Base-by-base conservation (phyloP, 176 grass and related monocot species). In the Phoenix roebelenii region DNA sequence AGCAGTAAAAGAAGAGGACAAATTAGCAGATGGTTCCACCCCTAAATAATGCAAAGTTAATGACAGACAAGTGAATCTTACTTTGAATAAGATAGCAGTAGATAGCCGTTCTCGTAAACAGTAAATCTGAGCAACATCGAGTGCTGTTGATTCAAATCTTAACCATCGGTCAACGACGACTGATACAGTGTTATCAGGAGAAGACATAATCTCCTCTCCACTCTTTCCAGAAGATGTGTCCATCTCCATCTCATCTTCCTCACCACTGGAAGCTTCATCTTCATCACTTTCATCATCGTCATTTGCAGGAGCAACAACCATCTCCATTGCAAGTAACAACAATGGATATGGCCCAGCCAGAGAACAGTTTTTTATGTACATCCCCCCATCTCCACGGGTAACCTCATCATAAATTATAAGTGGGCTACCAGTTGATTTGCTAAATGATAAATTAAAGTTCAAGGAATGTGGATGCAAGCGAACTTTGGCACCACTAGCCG, bases 61-160 rank as follows among this genome's bases (percentile, higher is more conserved):
- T 12, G 9, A 10, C 35, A 44, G 35, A 44, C 10, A 0, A 44
- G 10, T 44, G 7, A 23, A 73, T 57, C 73, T 83, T 88, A 97
- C 93, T 76, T 92, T 97, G 74, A 83, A 97, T 63, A 92, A 71
- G 65, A 91, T 80, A 64, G 93, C 73, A 66, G 87, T 75, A 58
- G 72, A 50, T 61, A 97, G 81, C 16, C 76, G 93, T 68, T 97
- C 93, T 35, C 84, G 82, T 59, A 97, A 65, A 54, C 93, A 97
- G 68, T 97, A 97, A 39, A 97, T 91, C 59, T 97, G 87, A 74
- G 93, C 93, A 75, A 85, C 87, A 82, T 91, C 93, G 58, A 97
- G 84, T 35, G 87, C 93, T 6, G 72, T 88, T 24, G 87, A 67
- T 16, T 91, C 72, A 83, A 91, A 97, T 57, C 63, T 73, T 30